Evolutionary conservation across 2,329 filamentous ascomycete genomes (phyloP), one percentile per base, ranked within the genome.

Genomic region (Hypomyces perniciosus): DNA sequence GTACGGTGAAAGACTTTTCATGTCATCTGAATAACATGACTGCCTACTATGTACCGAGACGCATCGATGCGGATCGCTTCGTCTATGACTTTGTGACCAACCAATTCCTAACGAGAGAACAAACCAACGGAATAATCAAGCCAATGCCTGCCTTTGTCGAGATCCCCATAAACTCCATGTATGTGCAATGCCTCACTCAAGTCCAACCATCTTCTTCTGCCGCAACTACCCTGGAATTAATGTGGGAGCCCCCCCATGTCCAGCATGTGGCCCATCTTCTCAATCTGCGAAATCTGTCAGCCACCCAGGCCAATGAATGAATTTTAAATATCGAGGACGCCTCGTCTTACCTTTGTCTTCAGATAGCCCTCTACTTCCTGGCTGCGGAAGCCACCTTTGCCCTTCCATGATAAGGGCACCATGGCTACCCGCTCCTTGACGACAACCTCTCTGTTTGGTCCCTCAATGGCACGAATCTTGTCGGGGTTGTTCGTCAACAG

Each of bases 401-500:
- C 89, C 64, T 88, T 88, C 93, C 93, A 99, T 8, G 90, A 91
- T 54, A 97, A 67, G 3, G 93, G 93, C 52, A 99, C 85, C 93
- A 99, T 99, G 2, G 91, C 85, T 9, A 99, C 91, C 42, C 93
- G 75, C 70, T 97, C 92, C 58, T 80, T 88, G 2, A 99, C 93
- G 7, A 86, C 78, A 9, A 99, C 78, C 70, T 99, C 92, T 8
- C 90, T 76, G 57, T 88, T 88, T 0, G 91, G 91, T 0, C 93
- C 93, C 67, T 99, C 93, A 1, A 99, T 88, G 0, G 93, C 93
- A 12, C 90, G 78, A 39, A 99, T 88, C 74, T 99, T 99, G 61
- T 99, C 93, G 0, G 93, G 93, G 62, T 99, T 99, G 67, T 99
- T 99, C 8, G 93, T 99, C 60, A 99, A 72, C 46, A 99, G 72